Conservation (phyloP, 352 stramenopile species). For the Phytophthora cryptogea region DNA sequence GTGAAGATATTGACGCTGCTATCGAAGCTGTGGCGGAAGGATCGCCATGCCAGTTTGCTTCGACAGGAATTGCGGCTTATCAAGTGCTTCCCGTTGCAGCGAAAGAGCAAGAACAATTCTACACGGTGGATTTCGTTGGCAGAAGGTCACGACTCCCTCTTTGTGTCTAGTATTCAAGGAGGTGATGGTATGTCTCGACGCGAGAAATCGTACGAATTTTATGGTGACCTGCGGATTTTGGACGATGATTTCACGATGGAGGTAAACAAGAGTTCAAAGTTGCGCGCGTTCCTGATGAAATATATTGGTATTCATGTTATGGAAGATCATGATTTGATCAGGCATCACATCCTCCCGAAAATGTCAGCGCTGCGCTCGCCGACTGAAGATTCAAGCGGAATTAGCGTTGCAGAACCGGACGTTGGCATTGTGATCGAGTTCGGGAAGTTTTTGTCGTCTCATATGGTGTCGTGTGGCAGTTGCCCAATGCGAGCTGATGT, state of each 20-base stretch:
- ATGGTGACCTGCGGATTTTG: slow-evolving; percentile 47
- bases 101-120: slow-evolving; percentile 7
- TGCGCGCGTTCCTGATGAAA: slow-evolving; percentile 55
- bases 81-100: slow-evolving; percentile 70
- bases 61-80: slow-evolving; percentile 73
- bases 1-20: slow-evolving; percentile 54
- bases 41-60: slow-evolving; percentile 50
- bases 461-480: slow-evolving; percentile 34
- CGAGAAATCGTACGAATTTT: slow-evolving; percentile 37
- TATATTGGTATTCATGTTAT: slow-evolving; percentile 66
- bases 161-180: slow-evolving; percentile 21
- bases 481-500: slow-evolving; percentile 38
- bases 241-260: slow-evolving; percentile 41
- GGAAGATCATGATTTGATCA: slow-evolving; percentile 74
- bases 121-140: slow-evolving; percentile 52
- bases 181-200: neutral
- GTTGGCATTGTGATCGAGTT: slow-evolving; percentile 26
- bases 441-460: slow-evolving; percentile 40
- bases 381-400: neutral
- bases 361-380: slow-evolving; percentile 28
- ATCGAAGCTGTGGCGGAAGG: slow-evolving; percentile 59
- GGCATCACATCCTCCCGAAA: slow-evolving; percentile 60
- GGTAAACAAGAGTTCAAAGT: slow-evolving; percentile 30
- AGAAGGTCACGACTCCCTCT: slow-evolving; percentile 42
- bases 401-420: slow-evolving; percentile 5